Base-by-base conservation (phyloP, 495 filamentous ascomycete genomes). In the Antarctomyces pellizariae region DNA sequence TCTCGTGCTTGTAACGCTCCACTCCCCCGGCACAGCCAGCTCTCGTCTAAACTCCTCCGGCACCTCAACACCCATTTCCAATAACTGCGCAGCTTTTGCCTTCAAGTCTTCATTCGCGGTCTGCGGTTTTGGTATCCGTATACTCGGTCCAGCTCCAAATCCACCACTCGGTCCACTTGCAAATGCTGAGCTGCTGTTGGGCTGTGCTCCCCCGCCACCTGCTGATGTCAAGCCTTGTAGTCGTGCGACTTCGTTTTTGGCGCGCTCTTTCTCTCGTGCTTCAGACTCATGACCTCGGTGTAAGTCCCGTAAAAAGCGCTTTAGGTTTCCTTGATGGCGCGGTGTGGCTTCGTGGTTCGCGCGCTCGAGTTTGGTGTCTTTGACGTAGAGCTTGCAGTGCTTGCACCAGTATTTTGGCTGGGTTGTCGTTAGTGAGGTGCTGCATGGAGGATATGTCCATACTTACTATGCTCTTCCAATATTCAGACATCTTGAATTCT, bases 381-480 rank as follows among this genome's bases (percentile, higher is more conserved):
- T 68, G 34, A 95, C 79, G 54, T 66, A 95, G 50, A 64, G 66
- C 47, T 65, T 67, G 66, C 86, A 99, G 57, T 89, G 75, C 50
- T 95, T 95, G 67, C 86, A 99, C 78, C 80, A 95, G 55, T 83
- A 79, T 46, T 69, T 82, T 7, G 82, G 78, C 56, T 75, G 25
- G 24, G 4, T 7, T 7, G 11, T 23, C 8, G 26, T 51, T 32
- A 48, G 43, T 23, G 32, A 18, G 3, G 14, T 18, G 9, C 6
- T n/a, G n/a, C n/a, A n/a, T n/a, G n/a, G n/a, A 22, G 7, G 11
- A 10, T 3, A 25, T 11, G n/a, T 10, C 10, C 26, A 16, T 4
- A 48, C 62, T 44, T 44, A 67, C 67, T n/a, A 82, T 86, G 13
- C 86, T 95, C 52, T 95, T 95, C 86, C 86, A 97, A 50, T 92